A percentile compares a stretch with the other conserved stretches of the same genome.
Evolutionary conservation across 257 asterid species (phyloP).

Genomic region (Solanum verrucosum): DNA sequence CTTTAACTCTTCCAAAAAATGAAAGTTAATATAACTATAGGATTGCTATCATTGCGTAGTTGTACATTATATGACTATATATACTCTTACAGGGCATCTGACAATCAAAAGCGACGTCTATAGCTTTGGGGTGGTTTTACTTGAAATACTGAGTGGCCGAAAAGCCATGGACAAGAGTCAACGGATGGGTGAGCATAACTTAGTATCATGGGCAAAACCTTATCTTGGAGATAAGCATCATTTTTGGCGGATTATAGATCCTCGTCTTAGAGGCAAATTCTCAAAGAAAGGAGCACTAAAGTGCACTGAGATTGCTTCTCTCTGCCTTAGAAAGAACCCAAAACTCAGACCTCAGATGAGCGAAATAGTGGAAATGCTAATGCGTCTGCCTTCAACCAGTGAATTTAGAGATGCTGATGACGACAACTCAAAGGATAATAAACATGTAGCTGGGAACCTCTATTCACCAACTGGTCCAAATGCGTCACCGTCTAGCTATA

Average conservation of each 20-base stretch:
- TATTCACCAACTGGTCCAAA: conserved; percentile 29
- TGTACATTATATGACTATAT: neutral
- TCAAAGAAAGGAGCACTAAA: conserved; percentile 56
- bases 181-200: conserved; percentile 52
- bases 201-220: conserved; percentile 71
- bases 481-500: conserved; percentile 30
- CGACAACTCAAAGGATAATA: conserved; percentile 13
- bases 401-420: conserved; percentile 33
- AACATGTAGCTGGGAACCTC: conserved; percentile 37
- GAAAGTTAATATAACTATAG: neutral
- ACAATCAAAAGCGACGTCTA: conserved; percentile 81
- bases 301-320: conserved; percentile 55
- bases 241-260: conserved; percentile 52
- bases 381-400: conserved; percentile 40
- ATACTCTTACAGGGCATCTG: conserved; percentile 46
- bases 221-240: conserved; percentile 48
- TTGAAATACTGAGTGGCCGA: conserved; percentile 56
- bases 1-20: neutral
- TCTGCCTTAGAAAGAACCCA: conserved; percentile 60
- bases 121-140: conserved; percentile 79
- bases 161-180: conserved; percentile 65
- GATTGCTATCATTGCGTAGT: neutral
- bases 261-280: conserved; percentile 64
- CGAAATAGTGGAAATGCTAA: conserved; percentile 54
- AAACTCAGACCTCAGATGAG: conserved; percentile 72